Percentiles rank a stretch among this genome's conserved stretches.
Conservation (phyloP, 129 eudicot species). For the Chrysanthemum lavandulifolium region DNA sequence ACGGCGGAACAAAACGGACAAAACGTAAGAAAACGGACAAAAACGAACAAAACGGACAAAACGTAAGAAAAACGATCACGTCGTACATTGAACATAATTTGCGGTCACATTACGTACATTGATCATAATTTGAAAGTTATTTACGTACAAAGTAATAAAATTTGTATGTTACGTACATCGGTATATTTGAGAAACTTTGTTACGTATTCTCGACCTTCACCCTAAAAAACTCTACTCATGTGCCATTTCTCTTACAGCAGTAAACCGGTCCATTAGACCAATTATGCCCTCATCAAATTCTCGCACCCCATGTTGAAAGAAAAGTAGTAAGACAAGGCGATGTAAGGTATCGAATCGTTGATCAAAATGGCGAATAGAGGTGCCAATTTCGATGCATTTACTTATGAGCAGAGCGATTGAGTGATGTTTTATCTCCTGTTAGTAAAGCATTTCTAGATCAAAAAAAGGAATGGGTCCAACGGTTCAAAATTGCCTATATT, state of each 20-base stretch:
- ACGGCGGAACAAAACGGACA: no score
- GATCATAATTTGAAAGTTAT: no score
- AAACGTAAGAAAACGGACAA: no score
- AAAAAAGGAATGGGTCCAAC: neutral
- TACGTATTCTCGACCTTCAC: conserved; percentile 64
- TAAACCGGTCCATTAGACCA: conserved; percentile 79
- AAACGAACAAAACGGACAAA: no score
- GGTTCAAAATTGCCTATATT: neutral
- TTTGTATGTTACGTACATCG: no score
- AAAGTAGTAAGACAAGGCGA: no score
- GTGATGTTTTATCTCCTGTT: neutral
- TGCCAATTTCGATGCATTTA: neutral
- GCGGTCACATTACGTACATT: no score
- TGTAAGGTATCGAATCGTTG: neutral
- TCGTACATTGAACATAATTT: no score
- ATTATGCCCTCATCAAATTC: conserved; percentile 75
- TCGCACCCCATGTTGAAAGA: conserved; percentile 18
- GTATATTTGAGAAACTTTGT: no score
- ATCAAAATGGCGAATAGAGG: neutral
- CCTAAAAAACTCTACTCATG: conserved; percentile 77
- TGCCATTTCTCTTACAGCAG: conserved; percentile 72
- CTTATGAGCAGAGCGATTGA: neutral
- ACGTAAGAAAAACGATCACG: no score
- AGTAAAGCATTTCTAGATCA: neutral
- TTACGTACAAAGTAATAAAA: no score